Conservation (phyloP, 306 rosid species). For the Pachyrhizus erosus region DNA sequence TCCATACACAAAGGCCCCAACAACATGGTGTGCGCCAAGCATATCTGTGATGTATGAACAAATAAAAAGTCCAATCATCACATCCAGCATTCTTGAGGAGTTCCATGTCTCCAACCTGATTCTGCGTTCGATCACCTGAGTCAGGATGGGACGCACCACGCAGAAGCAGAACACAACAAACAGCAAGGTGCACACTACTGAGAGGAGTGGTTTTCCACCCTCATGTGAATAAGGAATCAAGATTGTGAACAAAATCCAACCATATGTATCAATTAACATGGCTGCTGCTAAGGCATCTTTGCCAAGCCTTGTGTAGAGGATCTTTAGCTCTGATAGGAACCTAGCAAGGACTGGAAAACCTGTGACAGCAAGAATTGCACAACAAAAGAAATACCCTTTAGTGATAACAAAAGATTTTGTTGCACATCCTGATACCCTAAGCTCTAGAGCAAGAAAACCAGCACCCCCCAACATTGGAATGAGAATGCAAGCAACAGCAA, state of each 20-base stretch:
- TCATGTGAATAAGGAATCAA: constrained; percentile 9
- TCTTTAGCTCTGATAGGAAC: constrained; percentile 48
- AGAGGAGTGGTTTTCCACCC: neutral
- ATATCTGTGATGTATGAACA: constrained; percentile 39
- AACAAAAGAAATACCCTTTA: constrained; percentile 31
- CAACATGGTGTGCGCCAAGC: constrained; percentile 42
- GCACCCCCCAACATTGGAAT: constrained; percentile 35
- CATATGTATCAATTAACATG: constrained; percentile 43
- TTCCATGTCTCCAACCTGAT: constrained; percentile 1
- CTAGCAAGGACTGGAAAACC: constrained; percentile 49
- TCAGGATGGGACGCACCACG: constrained; percentile 35
- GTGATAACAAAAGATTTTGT: neutral
- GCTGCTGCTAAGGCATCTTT: constrained; percentile 42
- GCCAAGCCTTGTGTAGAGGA: constrained; percentile 48
- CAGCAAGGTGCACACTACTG: neutral
- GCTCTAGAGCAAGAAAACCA: constrained; percentile 15
- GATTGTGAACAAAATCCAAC: constrained; percentile 44
- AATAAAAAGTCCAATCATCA: constrained; percentile 27
- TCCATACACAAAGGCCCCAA: constrained; percentile 52
- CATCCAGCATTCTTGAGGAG: neutral
- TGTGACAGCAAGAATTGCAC: constrained; percentile 35
- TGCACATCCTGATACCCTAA: neutral
- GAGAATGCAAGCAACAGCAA: constrained; percentile 37
- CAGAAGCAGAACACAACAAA: constrained; percentile 37
- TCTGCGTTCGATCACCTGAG: neutral